Base-by-base conservation (phyloP, 768 basidiomycete genomes). In the Auriscalpium microsporum region DNA sequence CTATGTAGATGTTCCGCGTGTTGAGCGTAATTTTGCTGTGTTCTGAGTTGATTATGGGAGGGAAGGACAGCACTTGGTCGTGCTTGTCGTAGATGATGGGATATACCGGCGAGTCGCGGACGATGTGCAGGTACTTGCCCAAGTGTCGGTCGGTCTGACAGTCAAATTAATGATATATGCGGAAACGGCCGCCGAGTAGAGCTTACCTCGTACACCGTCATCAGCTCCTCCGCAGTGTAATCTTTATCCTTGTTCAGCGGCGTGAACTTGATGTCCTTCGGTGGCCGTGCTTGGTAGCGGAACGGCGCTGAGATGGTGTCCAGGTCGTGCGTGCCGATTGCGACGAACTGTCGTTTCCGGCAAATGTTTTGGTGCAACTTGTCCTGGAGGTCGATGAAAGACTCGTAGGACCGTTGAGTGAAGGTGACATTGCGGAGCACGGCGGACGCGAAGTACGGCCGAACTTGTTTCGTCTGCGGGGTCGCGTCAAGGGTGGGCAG, bases 311-410 rank as follows among this genome's bases (percentile, higher is more conserved):
- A 77, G 53, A 99, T 72, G 4, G 89, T 91, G 69, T 97, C 94
- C 49, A 99, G 72, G 72, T 99, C 96, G 63, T 99, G 96, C 2
- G 96, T 99, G 55, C 96, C 96, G 61, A 99, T 96, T 17, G 96
- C 83, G 48, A 95, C 96, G 45, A 99, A 81, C 65, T 88, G 90
- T 55, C 96, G 77, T 60, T 87, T 77, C 55, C 96, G 78, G 65
- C 91, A 94, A 36, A 99, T 81, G 70, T 99, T 99, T 66, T 94
- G 89, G 68, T 99, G 96, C 50, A 99, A 78, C 71, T 98, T 99
- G 68, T 99, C 96, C 73, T 99, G 96, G n/a, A 99, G 75, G 67
- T 98, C 96, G 63, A 99, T 95, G 81, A 99, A 98, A 58, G 91
- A 94, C 23, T 87, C 89, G 67, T 98, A 98, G 40, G 90, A 93